Percentiles rank a stretch among this genome's conserved stretches.
phyloP scores from a whole-genome alignment of 768 basidiomycete species.

The Lentinula aciculospora region DNA sequence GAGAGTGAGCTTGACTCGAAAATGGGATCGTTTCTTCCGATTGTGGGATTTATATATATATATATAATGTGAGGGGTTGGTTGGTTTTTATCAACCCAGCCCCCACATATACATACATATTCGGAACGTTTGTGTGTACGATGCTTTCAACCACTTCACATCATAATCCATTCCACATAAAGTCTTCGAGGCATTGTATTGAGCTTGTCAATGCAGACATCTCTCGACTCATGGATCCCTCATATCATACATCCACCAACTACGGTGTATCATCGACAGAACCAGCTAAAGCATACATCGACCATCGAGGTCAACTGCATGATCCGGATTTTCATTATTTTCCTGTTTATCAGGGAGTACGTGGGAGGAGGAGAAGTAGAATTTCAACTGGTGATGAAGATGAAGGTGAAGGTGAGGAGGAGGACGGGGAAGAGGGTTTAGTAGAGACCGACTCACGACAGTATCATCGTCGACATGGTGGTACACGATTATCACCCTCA shows the following conservation, averaged over 20 bases:
- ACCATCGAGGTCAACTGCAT: not conserved
- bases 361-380: too few species aligned
- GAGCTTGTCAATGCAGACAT: not conserved
- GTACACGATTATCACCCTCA: not conserved
- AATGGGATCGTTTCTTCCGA: not conserved
- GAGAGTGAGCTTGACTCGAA: not conserved
- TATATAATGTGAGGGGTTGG: too few species aligned
- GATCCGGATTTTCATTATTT: constrained; percentile 4
- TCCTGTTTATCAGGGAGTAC: not conserved
- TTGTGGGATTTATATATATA: too few species aligned
- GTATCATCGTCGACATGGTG: not conserved
- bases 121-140: too few species aligned
- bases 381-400: too few species aligned
- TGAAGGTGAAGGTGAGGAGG: too few species aligned
- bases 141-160: not conserved
- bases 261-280: not conserved
- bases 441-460: not conserved
- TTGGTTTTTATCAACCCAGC: too few species aligned
- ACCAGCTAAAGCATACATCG: not conserved
- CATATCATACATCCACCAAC: not conserved
- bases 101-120: too few species aligned
- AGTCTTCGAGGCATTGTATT: not conserved
- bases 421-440: not conserved
- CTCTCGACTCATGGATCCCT: constrained; percentile 2
- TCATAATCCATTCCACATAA: not conserved